Conservation (phyloP, 345 rosid genomes). For the Angophora floribunda region DNA sequence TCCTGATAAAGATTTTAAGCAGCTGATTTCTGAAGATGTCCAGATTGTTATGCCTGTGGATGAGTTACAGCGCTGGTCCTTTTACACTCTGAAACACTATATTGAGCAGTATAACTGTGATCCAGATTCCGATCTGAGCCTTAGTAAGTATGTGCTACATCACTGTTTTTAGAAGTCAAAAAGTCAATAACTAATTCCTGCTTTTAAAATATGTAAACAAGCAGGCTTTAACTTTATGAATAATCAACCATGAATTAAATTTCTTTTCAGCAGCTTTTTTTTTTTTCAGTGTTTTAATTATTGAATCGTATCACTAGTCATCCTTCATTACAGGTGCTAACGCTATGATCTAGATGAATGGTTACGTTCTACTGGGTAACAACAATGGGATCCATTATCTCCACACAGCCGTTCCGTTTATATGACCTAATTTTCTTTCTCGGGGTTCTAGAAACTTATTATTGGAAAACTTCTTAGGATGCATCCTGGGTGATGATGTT, state of each 20-base stretch:
- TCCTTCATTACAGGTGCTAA: background rate
- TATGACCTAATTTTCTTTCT: background rate
- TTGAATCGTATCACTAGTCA: background rate
- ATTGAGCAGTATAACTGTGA: slow-evolving; percentile 71
- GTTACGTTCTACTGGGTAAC: background rate
- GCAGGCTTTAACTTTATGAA: background rate
- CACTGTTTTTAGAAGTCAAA: background rate
- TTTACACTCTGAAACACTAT: slow-evolving; percentile 78
- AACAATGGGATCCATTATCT: background rate
- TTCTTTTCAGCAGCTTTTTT: background rate
- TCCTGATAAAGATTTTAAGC: slow-evolving; percentile 97
- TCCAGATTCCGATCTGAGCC: slow-evolving; percentile 58
- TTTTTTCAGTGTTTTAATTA: background rate
- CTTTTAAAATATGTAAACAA: background rate
- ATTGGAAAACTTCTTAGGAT: slow-evolving; percentile 31
- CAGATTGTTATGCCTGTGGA: slow-evolving; percentile 78
- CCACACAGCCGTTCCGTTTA: background rate
- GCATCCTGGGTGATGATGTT: slow-evolving; percentile 84
- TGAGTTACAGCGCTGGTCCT: slow-evolving; percentile 79
- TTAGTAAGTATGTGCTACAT: background rate
- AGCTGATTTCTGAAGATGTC: slow-evolving; percentile 82
- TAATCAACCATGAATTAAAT: background rate
- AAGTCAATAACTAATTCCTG: background rate
- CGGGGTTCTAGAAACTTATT: background rate
- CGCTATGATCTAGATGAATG: background rate